Conservation (phyloP, 768 basidiomycete species). For the Gloeophyllum trabeum region DNA sequence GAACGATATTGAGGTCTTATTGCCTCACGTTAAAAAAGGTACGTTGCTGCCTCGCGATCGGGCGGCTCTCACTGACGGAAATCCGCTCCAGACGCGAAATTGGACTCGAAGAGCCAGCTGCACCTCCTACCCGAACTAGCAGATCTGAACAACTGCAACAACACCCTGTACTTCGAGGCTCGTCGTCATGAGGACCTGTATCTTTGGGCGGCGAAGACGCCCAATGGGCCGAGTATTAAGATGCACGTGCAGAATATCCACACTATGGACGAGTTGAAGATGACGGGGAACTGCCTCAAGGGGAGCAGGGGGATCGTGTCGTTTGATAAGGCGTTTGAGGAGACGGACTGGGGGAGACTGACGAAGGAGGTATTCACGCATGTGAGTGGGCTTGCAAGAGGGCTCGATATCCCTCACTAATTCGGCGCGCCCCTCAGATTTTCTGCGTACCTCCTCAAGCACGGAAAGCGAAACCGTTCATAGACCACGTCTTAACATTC, state of each 20-base stretch:
- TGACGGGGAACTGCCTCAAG: constrained; percentile 98
- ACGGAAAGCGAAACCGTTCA: constrained; percentile 88
- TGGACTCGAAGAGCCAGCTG: constrained; percentile 93
- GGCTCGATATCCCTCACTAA: constrained; percentile 1
- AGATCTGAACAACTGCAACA: constrained; percentile 96
- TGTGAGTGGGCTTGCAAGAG: constrained; percentile 32
- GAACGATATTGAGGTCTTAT: constrained; percentile 81
- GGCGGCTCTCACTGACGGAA: background rate
- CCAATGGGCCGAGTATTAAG: constrained; percentile 95
- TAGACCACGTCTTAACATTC: constrained; percentile 96
- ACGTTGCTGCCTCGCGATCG: constrained; percentile 12
- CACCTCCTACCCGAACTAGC: constrained; percentile 91
- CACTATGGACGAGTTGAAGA: constrained; percentile 99
- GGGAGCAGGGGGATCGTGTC: constrained; percentile 87
- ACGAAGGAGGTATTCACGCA: constrained; percentile 93
- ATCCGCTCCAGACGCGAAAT: constrained; percentile 68
- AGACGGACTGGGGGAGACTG: constrained; percentile 75
- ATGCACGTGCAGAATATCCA: constrained; percentile 98
- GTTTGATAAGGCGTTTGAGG: constrained; percentile 87
- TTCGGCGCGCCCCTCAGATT: constrained; percentile 39
- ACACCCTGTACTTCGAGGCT: constrained; percentile 94
- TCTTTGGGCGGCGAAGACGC: constrained; percentile 92
- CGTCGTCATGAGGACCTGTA: constrained; percentile 93
- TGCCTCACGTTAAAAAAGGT: constrained; percentile 98
- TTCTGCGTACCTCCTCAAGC: constrained; percentile 92